Evolutionary conservation across 176 grass and related monocot genomes (phyloP).

Genomic region (barley (Hordeum vulgare)): MorexV3_pseudomolecules_assembly NC_058518.1:38008529-38009028

Average conservation of each 20-base stretch:
- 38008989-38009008: constrained; percentile 67
- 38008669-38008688: constrained; percentile 25
- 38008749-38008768: constrained; percentile 41
- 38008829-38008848: constrained; percentile 80
- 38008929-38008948: constrained; percentile 35
- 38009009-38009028: constrained; percentile 57
- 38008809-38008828: constrained; percentile 72
- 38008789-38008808: constrained; percentile 76
- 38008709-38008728: constrained; percentile 27
- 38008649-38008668: constrained; percentile 52
- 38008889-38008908: background rate
- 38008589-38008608: constrained; percentile 12
- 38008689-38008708: constrained; percentile 36
- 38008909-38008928: background rate
- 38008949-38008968: constrained; percentile 65
- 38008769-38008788: constrained; percentile 64
- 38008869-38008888: constrained; percentile 57
- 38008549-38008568: constrained; percentile 7
- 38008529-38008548: background rate
- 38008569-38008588: background rate
- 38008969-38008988: constrained; percentile 77
- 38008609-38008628: constrained; percentile 38
- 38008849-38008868: constrained; percentile 76
- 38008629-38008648: constrained; percentile 72
- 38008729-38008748: constrained; percentile 21